These are phyloP conservation scores for Vitis cinerea DNA, from an alignment of 164 flowering plant genomes.

Conservation along the genomic window DNA sequence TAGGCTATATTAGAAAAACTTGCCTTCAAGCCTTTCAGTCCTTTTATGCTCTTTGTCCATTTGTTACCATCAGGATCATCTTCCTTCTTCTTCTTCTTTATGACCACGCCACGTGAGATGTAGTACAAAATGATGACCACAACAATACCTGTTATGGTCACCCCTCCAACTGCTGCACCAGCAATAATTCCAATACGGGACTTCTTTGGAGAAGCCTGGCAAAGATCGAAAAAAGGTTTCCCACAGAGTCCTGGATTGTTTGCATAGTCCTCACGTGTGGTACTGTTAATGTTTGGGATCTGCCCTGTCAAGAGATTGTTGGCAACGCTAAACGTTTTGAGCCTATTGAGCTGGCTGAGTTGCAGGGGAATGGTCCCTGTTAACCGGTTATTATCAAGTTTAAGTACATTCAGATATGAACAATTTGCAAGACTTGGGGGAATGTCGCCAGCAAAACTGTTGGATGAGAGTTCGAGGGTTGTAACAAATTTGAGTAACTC, in stretches of 20 bases:
- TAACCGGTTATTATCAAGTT: constrained; percentile 52
- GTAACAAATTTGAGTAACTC: constrained; percentile 28
- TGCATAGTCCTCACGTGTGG: constrained; percentile 46
- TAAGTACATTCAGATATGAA: constrained; percentile 50
- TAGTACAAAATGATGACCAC: constrained; percentile 34
- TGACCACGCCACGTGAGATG: constrained; percentile 30
- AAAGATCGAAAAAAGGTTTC: constrained; percentile 5
- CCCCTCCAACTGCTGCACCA: constrained; percentile 58
- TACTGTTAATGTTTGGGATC: constrained; percentile 36
- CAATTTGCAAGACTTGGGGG: constrained; percentile 49
- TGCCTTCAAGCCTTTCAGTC: constrained; percentile 70
- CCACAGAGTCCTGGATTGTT: constrained; percentile 17
- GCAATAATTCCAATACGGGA: constrained; percentile 35
- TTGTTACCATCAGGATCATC: constrained; percentile 81
- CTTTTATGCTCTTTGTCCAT: constrained; percentile 77
- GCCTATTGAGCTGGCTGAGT: constrained; percentile 44
- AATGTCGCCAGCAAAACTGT: constrained; percentile 54
- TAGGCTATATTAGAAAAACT: constrained; percentile 3
- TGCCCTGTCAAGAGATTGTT: constrained; percentile 55
- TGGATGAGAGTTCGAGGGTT: constrained; percentile 68
- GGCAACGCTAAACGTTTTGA: constrained; percentile 50
- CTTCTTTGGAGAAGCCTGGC: constrained; percentile 25
- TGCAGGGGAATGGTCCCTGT: constrained; percentile 57
- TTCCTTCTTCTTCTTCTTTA: constrained; percentile 48
- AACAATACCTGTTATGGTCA: constrained; percentile 32